phyloP scores from a whole-genome alignment of 768 basidiomycete species.

The Mycena floridula region DNA sequence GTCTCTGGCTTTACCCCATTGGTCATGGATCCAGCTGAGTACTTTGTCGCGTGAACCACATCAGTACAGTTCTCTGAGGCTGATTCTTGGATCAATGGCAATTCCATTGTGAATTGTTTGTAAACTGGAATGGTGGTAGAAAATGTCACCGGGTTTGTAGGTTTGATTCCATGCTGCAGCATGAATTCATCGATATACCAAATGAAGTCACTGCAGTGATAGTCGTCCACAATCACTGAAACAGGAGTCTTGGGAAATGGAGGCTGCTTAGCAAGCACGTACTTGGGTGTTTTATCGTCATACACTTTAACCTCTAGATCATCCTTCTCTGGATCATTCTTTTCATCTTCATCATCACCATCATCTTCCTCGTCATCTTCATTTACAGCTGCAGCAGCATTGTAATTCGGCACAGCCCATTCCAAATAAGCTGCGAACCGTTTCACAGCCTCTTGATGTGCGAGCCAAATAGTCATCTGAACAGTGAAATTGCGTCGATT shows the following conservation, averaged over 20 bases:
- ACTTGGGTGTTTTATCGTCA: no score
- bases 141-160: no score
- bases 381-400: constrained; percentile 8
- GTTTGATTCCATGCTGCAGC: constrained; percentile 3
- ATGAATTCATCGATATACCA: no score
- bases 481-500: constrained; percentile 20
- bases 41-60: background rate
- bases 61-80: background rate
- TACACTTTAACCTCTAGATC: no score
- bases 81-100: constrained; percentile 8
- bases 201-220: no score
- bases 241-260: constrained; percentile 1
- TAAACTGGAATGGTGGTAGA: constrained; percentile 6
- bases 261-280: constrained; percentile 9
- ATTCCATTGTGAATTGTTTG: constrained; percentile 9
- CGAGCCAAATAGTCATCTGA: constrained; percentile 34
- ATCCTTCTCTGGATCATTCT: background rate
- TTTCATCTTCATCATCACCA: constrained; percentile 3
- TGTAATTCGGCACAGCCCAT: constrained; percentile 14
- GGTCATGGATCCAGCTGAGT: background rate
- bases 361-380: constrained; percentile 7
- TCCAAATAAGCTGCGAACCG: constrained; percentile 16
- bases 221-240: background rate
- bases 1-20: constrained; percentile 11
- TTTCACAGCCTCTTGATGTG: constrained; percentile 25